Evolutionary conservation across 1,284 basidiomycete genomes (phyloP), one percentile per base, ranked within the genome.

Genomic region (Ganoderma boninense): DNA sequence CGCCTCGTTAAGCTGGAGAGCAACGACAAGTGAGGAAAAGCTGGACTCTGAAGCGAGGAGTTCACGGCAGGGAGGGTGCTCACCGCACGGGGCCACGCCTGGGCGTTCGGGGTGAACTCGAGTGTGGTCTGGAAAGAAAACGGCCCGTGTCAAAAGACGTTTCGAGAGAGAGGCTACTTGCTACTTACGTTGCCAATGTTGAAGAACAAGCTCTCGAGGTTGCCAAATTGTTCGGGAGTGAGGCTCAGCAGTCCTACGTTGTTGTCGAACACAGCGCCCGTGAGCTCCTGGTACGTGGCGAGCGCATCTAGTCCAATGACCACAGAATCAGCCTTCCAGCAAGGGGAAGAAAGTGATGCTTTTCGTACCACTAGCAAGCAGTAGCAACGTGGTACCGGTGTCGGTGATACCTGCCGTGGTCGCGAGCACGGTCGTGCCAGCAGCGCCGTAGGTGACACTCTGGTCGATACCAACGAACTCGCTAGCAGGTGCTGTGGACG

Each of bases 391-490:
- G 1, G 80, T 83, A 65, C 87, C 87, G 26, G 89, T 90, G 77
- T 91, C 90, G 52, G 91, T 87, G 69, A 92, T 88, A 67, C 90
- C 90, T 26, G 89, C 85, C 10, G 85, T 86, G 20, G 70, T 61
- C 1, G 80, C 63, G 64, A 91, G 79, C 65, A 89, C 87, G 44
- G 78, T 81, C 10, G 79, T 84, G 1, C 68, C 68, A 1, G 81
- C 79, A 3, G 76, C 40, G 18, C 88, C 87, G 71, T 89, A 91
- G 16, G 79, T 80, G 67, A 92, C 81, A 62, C 83, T 82, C 79
- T 91, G 85, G 76, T 89, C 82, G 73, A 92, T 89, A 29, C 90
- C 91, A 86, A 90, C 92, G 82, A 84, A 91, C 54, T 79, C 73
- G 64, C 73, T 81, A 7, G 89, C 83, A 29, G 90, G 90, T 10